A percentile compares a stretch with the other conserved stretches of the same genome.
Conservation (phyloP, 2,329 filamentous ascomycete species). For the Fonsecaea multimorphosa region DNA sequence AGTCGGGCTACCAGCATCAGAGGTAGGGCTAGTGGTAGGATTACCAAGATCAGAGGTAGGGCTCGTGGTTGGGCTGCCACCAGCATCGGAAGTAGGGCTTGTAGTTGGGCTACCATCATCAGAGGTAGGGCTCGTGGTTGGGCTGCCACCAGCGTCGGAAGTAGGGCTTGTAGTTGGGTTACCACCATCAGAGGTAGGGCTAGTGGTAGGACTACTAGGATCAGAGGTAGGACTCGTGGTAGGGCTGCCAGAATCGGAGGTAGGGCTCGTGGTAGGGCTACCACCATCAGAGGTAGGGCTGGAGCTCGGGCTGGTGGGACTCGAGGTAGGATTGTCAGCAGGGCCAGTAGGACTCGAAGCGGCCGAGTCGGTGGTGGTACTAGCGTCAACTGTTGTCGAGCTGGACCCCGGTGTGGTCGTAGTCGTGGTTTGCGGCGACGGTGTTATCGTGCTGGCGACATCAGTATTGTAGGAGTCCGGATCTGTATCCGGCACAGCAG, state of each 20-base stretch:
- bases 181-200: no score
- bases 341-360: neutral
- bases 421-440: constrained; percentile 13
- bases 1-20: no score
- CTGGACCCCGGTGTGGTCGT: constrained; percentile 6
- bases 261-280: no score
- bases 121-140: no score
- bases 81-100: no score
- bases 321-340: neutral
- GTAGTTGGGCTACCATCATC: no score
- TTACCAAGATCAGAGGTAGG: neutral
- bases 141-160: no score
- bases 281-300: neutral
- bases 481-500: constrained; percentile 15
- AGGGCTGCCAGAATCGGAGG: no score
- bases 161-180: neutral
- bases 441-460: constrained; percentile 11
- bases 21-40: no score
- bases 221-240: no score
- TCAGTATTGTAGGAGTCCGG: constrained; percentile 15
- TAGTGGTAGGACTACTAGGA: no score
- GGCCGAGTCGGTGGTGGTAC: neutral
- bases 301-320: neutral
- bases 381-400: constrained; percentile 2
- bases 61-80: constrained; percentile 6